A percentile compares a stretch with the other conserved stretches of the same genome.
Evolutionary conservation across 192 early-diverging fungal species (phyloP).

Genomic region (Coemansia sp.): DNA sequence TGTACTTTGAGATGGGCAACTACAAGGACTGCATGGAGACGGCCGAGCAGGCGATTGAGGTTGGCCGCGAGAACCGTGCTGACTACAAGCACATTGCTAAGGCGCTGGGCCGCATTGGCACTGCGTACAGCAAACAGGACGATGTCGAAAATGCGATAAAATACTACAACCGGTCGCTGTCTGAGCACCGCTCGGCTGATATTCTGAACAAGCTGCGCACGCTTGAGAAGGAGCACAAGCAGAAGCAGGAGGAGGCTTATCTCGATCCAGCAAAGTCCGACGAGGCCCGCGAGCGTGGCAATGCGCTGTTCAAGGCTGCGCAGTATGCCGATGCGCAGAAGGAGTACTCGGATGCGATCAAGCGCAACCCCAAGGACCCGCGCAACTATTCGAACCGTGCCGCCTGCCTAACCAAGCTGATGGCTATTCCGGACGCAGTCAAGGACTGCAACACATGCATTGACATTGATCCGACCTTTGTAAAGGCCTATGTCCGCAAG

Average conservation of each 20-base stretch:
- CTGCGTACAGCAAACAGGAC: conserved; percentile 78
- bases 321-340: conserved; percentile 85
- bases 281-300: conserved; percentile 91
- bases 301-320: conserved; percentile 87
- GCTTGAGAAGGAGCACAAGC: conserved; percentile 76
- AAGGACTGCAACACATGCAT: conserved; percentile 94
- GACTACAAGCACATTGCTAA: conserved; percentile 97
- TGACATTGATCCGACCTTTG: conserved; percentile 79
- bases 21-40: conserved; percentile 91
- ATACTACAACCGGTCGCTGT: conserved; percentile 87
- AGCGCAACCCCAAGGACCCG: conserved; percentile 88
- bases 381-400: conserved; percentile 96
- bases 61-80: conserved; percentile 83
- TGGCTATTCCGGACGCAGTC: conserved; percentile 90
- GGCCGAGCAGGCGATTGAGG: conserved; percentile 88
- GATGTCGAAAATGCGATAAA: conserved; percentile 86
- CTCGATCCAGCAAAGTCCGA: conserved; percentile 77
- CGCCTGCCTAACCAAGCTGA: conserved; percentile 91
- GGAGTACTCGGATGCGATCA: conserved; percentile 95
- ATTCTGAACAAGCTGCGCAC: conserved; percentile 86
- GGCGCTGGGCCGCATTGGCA: conserved; percentile 89
- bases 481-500: conserved; percentile 96
- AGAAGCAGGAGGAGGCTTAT: conserved; percentile 84
- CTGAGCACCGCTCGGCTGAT: conserved; percentile 94
- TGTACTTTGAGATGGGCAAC: conserved; percentile 90